Evolutionary conservation across 495 filamentous ascomycete genomes (phyloP).

Genomic region (Tricharina praecox): DNA sequence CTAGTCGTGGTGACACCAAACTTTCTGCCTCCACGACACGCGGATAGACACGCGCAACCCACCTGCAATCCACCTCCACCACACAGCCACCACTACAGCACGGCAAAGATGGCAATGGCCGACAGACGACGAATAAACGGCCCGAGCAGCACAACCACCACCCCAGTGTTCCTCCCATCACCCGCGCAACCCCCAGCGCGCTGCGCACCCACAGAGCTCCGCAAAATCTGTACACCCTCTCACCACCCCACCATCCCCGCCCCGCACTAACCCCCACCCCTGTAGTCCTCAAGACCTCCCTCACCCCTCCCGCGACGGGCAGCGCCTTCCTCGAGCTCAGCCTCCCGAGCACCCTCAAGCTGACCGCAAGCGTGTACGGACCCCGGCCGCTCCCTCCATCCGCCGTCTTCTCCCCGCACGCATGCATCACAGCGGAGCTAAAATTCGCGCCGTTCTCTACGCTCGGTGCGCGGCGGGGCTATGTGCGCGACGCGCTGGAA

Average conservation of each 20-base stretch:
- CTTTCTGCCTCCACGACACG: no score
- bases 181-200: conserved; percentile 27
- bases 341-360: conserved; percentile 52
- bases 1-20: no score
- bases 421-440: conserved; percentile 77
- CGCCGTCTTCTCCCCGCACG: conserved; percentile 72
- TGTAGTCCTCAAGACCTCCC: conserved; percentile 72
- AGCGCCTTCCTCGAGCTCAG: conserved; percentile 81
- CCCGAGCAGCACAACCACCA: conserved; percentile 56
- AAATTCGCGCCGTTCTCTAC: conserved; percentile 94
- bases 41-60: no score
- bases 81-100: no score
- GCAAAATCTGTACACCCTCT: conserved; percentile 61
- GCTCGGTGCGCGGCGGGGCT: conserved; percentile 54
- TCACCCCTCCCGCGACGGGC: conserved; percentile 83
- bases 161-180: conserved; percentile 47
- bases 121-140: conserved; percentile 87
- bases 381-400: conserved; percentile 43
- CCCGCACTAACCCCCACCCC: not conserved
- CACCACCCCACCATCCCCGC: not conserved
- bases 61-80: no score
- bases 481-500: conserved; percentile 71
- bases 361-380: conserved; percentile 70
- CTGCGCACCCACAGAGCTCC: conserved; percentile 45
- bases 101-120: conserved; percentile 36